Conservation (phyloP, 192 early-diverging fungal genomes). For the Mortierella alpina region DNA sequence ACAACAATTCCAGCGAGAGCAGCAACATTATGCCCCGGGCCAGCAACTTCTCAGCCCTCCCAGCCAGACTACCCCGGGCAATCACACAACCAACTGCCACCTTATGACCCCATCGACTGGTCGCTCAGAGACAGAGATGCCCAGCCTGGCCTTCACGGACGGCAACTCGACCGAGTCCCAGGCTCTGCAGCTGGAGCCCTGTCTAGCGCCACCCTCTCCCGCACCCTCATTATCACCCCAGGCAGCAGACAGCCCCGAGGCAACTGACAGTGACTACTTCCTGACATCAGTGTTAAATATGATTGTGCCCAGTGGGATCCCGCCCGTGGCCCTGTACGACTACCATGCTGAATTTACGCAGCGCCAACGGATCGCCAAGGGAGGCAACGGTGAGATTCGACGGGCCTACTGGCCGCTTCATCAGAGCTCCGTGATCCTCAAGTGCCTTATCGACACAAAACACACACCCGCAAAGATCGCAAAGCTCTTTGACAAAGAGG, state of each 20-base stretch:
- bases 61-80: not conserved
- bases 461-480: conserved; percentile 28
- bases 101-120: conserved; percentile 28
- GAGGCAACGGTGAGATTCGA: conserved; percentile 45
- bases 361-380: conserved; percentile 33
- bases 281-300: conserved; percentile 44
- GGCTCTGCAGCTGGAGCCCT: conserved; percentile 2
- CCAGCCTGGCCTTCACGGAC: conserved; percentile 34
- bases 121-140: conserved; percentile 40
- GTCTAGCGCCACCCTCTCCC: conserved; percentile 13
- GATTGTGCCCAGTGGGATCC: conserved; percentile 22
- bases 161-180: conserved; percentile 22
- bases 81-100: conserved; percentile 9
- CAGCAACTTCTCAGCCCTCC: conserved; percentile 4
- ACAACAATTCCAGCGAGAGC: conserved; percentile 15
- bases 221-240: conserved; percentile 24
- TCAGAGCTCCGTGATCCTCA: conserved; percentile 39
- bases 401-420: conserved; percentile 25
- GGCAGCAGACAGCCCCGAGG: conserved; percentile 1
- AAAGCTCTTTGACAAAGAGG: conserved; percentile 51
- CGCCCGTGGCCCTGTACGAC: conserved; percentile 20
- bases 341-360: conserved; percentile 36
- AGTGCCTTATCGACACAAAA: conserved; percentile 38
- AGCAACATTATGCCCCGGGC: conserved; percentile 1
- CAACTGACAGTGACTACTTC: conserved; percentile 23